phyloP scores from a whole-genome alignment of 371 early-diverging fungal species.

The Saksenaea oblongispora region DNA sequence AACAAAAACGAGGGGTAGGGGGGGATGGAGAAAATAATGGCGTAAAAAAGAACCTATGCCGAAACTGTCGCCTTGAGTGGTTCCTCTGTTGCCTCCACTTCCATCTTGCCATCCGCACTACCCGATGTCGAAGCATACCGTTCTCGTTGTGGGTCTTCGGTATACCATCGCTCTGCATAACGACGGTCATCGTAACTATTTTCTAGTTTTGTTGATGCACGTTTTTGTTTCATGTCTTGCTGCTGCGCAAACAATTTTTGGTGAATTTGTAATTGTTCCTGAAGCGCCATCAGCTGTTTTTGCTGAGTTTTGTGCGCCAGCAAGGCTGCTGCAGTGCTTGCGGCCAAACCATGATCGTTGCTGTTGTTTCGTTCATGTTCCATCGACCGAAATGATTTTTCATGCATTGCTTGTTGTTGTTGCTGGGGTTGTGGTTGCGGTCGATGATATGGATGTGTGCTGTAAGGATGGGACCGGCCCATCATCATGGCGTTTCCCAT shows the following conservation, averaged over 20 bases:
- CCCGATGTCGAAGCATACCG: neutral
- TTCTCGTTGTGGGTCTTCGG: neutral
- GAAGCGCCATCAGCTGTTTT: slow-evolving; percentile 14
- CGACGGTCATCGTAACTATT: neutral
- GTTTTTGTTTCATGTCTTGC: slow-evolving; percentile 3
- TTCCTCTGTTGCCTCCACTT: neutral
- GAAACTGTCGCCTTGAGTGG: slow-evolving; percentile 3
- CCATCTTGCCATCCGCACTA: neutral
- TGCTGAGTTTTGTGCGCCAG: slow-evolving; percentile 25
- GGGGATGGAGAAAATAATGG: neutral
- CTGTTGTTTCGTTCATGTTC: neutral
- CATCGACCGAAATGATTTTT: slow-evolving; percentile 1
- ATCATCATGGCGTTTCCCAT: slow-evolving; percentile 8
- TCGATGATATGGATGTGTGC: neutral
- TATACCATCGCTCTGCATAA: neutral
- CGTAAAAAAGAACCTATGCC: neutral
- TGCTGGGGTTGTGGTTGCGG: slow-evolving; percentile 13
- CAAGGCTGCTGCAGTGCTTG: slow-evolving; percentile 18
- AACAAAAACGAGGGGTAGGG: neutral
- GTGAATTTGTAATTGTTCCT: slow-evolving; percentile 20
- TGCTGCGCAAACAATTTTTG: slow-evolving; percentile 13
- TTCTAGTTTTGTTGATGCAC: neutral
- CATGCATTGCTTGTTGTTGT: slow-evolving; percentile 31
- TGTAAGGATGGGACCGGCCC: slow-evolving; percentile 6
- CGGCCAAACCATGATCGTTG: neutral